Percentiles rank a stretch among this genome's conserved stretches.
Evolutionary conservation across 2,329 filamentous ascomycete species (phyloP).

Genomic region (Verticillium albo-atrum): DNA sequence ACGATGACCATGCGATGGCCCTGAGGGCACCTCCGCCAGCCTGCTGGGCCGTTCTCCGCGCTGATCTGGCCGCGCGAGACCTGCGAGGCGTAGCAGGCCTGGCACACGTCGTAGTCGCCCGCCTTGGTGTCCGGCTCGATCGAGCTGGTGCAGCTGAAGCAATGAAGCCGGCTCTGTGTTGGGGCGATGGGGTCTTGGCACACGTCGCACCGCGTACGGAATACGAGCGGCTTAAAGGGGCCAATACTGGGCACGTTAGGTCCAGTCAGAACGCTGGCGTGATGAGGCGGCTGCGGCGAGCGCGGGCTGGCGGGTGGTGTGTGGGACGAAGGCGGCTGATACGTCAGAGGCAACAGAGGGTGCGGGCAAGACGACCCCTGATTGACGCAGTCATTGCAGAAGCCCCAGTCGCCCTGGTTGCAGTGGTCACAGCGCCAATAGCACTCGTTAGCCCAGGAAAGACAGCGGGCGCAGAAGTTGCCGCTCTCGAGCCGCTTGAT

Average conservation of each 20-base stretch:
- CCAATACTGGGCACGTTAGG: slow-evolving; percentile 41
- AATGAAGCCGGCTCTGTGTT: slow-evolving; percentile 70
- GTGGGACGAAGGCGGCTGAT: slow-evolving; percentile 38
- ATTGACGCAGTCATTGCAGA: slow-evolving; percentile 84
- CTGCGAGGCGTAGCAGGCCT: slow-evolving; percentile 68
- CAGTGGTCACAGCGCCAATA: slow-evolving; percentile 87
- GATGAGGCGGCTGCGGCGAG: slow-evolving; percentile 36
- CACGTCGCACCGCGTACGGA: slow-evolving; percentile 73
- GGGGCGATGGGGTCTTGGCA: slow-evolving; percentile 71
- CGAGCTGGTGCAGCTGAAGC: slow-evolving; percentile 63
- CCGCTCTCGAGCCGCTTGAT: slow-evolving; percentile 67
- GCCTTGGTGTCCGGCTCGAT: slow-evolving; percentile 37
- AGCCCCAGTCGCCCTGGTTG: slow-evolving; percentile 93
- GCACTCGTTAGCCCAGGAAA: slow-evolving; percentile 70
- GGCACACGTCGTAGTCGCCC: slow-evolving; percentile 87
- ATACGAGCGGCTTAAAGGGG: slow-evolving; percentile 63
- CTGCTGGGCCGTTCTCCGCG: slow-evolving; percentile 68
- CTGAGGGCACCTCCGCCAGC: slow-evolving; percentile 74
- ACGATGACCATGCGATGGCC: slow-evolving; percentile 84
- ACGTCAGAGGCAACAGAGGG: slow-evolving; percentile 69
- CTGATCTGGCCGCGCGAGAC: slow-evolving; percentile 61
- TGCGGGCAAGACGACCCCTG: slow-evolving; percentile 79
- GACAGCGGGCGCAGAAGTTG: slow-evolving; percentile 78
- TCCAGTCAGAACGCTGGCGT: slow-evolving; percentile 43
- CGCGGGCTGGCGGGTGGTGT: slow-evolving; percentile 34